Base-by-base conservation (phyloP, 257 asterid species). In the Avicennia marina region DNA sequence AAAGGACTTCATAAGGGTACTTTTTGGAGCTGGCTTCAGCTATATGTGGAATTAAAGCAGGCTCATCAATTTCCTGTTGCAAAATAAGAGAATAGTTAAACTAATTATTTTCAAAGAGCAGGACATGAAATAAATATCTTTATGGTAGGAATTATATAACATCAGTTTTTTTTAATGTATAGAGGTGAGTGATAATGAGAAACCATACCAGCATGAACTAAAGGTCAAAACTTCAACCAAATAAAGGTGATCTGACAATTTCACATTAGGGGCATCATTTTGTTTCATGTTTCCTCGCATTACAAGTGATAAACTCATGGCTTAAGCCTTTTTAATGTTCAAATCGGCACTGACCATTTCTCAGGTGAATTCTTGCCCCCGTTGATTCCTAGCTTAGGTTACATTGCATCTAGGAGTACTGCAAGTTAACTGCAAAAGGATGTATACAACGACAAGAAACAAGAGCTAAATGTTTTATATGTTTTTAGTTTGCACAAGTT, bases 1-100 rank as follows among this genome's bases (percentile, higher is more conserved):
- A 93, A 62, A 93, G 95, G 65, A 89, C 97, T 87, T 93, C 97
- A 74, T 93, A 93, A n/a, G 99, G 95, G 72, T 82, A 89, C 78
- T 73, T 93, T 72, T 82, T 86, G 57, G 95, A 86, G 72, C 94
- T 84, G 78, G 97, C 99, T 84, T 93, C 97, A 74, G 96, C 97
- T 47, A 93, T 93, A 69, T 93, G 99, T 59, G 99, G 99, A 71
- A 93, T 93, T 81, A 93, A 66, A 18, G 99, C 95, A 69, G 99
- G 85, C 70, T 93, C 99, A 18, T 93, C 99, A 70, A 93, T 86
- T 75, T 93, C 99, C 99, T 93, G 89, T 34, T 18, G 32, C 20
- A 54, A 44, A 64, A 68, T 53, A 38, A 50, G 59, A 25, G 38
- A 60, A 46, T 46, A 18, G 53, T 15, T 31, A 57, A 49, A 44